These are phyloP conservation scores for Sphenostylis stenocarpa DNA, from an alignment of 306 rosid species.

Conservation along the genomic window DNA sequence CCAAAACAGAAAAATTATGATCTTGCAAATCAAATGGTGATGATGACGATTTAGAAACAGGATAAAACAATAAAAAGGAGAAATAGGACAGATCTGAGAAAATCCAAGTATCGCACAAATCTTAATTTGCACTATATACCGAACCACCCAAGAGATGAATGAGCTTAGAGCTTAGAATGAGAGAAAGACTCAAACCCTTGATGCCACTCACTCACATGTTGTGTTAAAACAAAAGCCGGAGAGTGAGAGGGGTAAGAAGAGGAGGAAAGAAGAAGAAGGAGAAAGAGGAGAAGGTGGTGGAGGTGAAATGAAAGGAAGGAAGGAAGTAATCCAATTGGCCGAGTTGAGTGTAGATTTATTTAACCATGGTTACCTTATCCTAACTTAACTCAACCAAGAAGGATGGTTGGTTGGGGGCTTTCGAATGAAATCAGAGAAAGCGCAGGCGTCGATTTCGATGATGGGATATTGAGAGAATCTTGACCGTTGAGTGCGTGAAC, in stretches of 20 bases:
- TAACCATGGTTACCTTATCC: constrained; percentile 48
- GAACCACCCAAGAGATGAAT: constrained; percentile 5
- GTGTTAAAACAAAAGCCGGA: constrained; percentile 35
- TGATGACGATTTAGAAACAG: constrained; percentile 4
- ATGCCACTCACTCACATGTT: constrained; percentile 26
- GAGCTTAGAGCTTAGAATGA: not conserved
- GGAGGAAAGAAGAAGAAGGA: not conserved
- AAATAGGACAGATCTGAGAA: constrained; percentile 49
- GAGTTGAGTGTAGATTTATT: constrained; percentile 15
- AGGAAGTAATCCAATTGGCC: not conserved
- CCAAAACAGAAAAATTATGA: constrained; percentile 21
- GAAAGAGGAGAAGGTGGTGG: not conserved
- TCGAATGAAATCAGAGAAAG: constrained; percentile 24
- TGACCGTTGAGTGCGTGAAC: constrained; percentile 61
- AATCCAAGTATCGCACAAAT: constrained; percentile 40
- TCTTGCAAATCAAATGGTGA: constrained; percentile 49
- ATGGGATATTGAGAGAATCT: constrained; percentile 43
- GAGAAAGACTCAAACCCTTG: constrained; percentile 1
- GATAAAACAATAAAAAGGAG: constrained; percentile 3
- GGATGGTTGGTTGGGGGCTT: constrained; percentile 21
- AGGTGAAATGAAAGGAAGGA: not conserved
- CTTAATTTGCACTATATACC: constrained; percentile 31
- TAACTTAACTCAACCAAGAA: not conserved
- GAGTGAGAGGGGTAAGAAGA: constrained; percentile 2
- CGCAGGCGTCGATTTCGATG: constrained; percentile 27